A percentile compares a stretch with the other conserved stretches of the same genome.
Evolutionary conservation across 306 rosid species (phyloP).

Genomic region (Glycyrrhiza uralensis): DNA sequence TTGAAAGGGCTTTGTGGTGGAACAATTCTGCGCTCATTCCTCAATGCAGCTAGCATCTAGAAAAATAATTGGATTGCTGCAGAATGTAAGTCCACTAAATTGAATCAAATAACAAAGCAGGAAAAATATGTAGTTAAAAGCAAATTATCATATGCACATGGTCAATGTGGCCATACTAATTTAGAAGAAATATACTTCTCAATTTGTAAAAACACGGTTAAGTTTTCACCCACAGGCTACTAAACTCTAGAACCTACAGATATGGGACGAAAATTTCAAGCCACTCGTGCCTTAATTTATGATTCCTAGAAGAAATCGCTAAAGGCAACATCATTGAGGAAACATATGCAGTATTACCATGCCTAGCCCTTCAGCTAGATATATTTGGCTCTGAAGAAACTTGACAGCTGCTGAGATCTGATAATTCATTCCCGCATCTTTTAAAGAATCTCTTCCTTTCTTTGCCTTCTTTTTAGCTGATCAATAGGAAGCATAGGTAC

Average conservation of each 20-base stretch:
- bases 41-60: conserved; percentile 90
- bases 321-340: conserved; percentile 18
- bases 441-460: conserved; percentile 68
- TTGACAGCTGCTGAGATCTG: conserved; percentile 70
- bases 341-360: conserved; percentile 54
- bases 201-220: conserved; percentile 9
- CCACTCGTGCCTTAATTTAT: not conserved
- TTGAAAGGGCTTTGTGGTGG: conserved; percentile 69
- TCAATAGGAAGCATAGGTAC: conserved; percentile 25
- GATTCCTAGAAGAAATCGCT: conserved; percentile 16
- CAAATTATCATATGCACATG: not conserved
- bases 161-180: not conserved
- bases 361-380: conserved; percentile 84
- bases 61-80: conserved; percentile 31
- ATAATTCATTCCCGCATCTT: conserved; percentile 59
- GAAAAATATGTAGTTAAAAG: not conserved
- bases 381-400: conserved; percentile 90
- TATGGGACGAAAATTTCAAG: conserved; percentile 7
- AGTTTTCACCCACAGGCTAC: not conserved
- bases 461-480: conserved; percentile 77
- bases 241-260: conserved; percentile 14
- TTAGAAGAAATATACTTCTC: not conserved
- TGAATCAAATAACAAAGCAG: conserved; percentile 19
- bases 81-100: conserved; percentile 24
- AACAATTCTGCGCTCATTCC: conserved; percentile 54